phyloP scores from a whole-genome alignment of 208 protist species.

The Phytomonas sp. region DNA sequence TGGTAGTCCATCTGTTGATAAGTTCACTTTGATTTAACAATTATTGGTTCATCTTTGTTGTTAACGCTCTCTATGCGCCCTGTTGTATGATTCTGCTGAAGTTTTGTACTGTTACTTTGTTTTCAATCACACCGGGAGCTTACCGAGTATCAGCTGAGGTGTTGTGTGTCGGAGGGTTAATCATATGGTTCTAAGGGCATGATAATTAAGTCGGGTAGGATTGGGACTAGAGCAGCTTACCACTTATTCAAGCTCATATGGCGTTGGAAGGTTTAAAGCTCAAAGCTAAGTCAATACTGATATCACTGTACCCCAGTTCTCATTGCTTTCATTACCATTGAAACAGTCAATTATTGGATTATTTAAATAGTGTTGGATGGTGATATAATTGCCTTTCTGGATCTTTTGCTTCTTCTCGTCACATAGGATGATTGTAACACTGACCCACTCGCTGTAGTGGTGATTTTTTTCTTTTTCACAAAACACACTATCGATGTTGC shows the following conservation, averaged over 20 bases:
- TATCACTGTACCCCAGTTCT: neutral
- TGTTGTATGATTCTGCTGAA: neutral
- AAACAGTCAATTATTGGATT: neutral
- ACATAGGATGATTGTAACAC: too few species aligned
- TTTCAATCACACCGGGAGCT: neutral
- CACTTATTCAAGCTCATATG: neutral
- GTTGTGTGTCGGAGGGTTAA: neutral
- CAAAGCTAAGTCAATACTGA: neutral
- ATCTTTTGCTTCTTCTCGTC: neutral
- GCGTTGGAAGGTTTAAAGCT: neutral
- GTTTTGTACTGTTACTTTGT: neutral
- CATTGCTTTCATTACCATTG: neutral
- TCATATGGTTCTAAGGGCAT: neutral
- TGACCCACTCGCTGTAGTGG: neutral
- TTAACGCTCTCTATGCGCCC: neutral
- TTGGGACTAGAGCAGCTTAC: neutral
- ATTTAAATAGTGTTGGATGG: neutral
- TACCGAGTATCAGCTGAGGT: neutral
- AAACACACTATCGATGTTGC: neutral
- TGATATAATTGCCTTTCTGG: neutral
- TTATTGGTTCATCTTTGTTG: neutral
- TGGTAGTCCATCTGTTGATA: neutral
- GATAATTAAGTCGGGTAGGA: neutral
- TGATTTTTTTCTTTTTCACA: neutral
- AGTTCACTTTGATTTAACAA: neutral